phyloP scores from a whole-genome alignment of 2,329 filamentous ascomycete genomes.

The Ascosphaera aggregata region DNA sequence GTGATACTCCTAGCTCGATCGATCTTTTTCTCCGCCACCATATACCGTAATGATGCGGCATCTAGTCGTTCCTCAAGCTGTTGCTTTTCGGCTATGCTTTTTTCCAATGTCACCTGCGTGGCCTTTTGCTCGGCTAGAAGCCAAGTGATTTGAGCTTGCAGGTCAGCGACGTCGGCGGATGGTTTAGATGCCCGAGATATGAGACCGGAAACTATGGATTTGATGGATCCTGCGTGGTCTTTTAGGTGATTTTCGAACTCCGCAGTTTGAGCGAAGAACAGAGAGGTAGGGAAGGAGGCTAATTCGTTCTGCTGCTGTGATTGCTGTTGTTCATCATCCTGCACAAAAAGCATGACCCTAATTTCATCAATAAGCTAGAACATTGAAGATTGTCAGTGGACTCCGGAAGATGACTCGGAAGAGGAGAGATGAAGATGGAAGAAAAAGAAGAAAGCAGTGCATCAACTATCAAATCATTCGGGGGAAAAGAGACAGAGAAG shows the following conservation, averaged over 20 bases:
- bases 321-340: slow-evolving; percentile 6
- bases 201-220: slow-evolving; percentile 46
- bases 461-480: not conserved
- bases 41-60: slow-evolving; percentile 68
- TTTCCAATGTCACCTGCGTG: slow-evolving; percentile 51
- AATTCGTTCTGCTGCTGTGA: not conserved
- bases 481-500: not conserved
- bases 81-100: slow-evolving; percentile 55
- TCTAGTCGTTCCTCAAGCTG: slow-evolving; percentile 71
- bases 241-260: slow-evolving; percentile 59
- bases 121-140: slow-evolving; percentile 66
- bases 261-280: slow-evolving; percentile 31
- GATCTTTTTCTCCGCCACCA: slow-evolving; percentile 86
- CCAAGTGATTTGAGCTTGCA: slow-evolving; percentile 53
- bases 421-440: not conserved
- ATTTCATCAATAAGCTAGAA: slow-evolving; percentile 23
- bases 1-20: slow-evolving; percentile 75
- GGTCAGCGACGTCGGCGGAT: slow-evolving; percentile 42
- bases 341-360: slow-evolving; percentile 17
- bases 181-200: slow-evolving; percentile 26
- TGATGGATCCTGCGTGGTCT: slow-evolving; percentile 52
- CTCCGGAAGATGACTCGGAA: not conserved
- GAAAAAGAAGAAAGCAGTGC: too few relatives aligned
- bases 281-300: slow-evolving; percentile 25
- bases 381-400: not conserved